Percentiles rank a stretch among this genome's conserved stretches.
These are phyloP conservation scores for Penicillium sp. DNA, from an alignment of 2,329 filamentous ascomycete species.

Conservation along the genomic window DNA sequence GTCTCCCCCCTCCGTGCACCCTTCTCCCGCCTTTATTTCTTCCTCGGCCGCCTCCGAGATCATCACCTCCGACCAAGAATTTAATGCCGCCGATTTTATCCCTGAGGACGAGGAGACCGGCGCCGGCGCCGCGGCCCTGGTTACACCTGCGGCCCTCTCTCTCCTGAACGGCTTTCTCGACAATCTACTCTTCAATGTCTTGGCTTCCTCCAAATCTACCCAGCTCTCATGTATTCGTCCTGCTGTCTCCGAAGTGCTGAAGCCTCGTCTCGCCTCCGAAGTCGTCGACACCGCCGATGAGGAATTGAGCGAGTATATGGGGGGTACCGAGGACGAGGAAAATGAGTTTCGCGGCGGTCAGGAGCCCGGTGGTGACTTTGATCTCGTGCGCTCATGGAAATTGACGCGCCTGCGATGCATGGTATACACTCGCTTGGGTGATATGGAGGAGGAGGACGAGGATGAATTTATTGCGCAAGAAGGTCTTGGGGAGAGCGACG, in stretches of 20 bases:
- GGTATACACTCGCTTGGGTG: constrained; percentile 95
- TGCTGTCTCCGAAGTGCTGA: constrained; percentile 84
- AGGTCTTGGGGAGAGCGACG: constrained; percentile 64
- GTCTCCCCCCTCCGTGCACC: constrained; percentile 72
- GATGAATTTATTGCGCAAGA: constrained; percentile 85
- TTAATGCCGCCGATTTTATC: constrained; percentile 70
- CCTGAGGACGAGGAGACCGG: constrained; percentile 70
- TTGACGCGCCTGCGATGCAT: constrained; percentile 90
- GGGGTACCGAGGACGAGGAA: constrained; percentile 76
- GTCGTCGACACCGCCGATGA: constrained; percentile 83
- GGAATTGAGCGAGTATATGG: constrained; percentile 85
- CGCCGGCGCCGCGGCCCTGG: constrained; percentile 69
- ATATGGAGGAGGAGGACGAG: constrained; percentile 97
- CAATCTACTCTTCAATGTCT: constrained; percentile 86
- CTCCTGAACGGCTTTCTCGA: constrained; percentile 93
- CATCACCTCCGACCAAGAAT: constrained; percentile 84
- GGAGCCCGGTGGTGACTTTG: constrained; percentile 68
- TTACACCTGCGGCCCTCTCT: constrained; percentile 72
- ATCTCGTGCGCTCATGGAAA: constrained; percentile 93
- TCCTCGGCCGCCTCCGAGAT: constrained; percentile 87
- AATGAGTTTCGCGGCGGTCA: constrained; percentile 60
- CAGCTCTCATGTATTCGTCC: constrained; percentile 74
- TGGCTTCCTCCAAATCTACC: constrained; percentile 79
- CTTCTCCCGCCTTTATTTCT: constrained; percentile 85
- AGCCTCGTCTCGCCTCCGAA: constrained; percentile 83